Evolutionary conservation across 163 green algal species (phyloP).

Genomic region (Coccomyxa subellipsoidea): DNA sequence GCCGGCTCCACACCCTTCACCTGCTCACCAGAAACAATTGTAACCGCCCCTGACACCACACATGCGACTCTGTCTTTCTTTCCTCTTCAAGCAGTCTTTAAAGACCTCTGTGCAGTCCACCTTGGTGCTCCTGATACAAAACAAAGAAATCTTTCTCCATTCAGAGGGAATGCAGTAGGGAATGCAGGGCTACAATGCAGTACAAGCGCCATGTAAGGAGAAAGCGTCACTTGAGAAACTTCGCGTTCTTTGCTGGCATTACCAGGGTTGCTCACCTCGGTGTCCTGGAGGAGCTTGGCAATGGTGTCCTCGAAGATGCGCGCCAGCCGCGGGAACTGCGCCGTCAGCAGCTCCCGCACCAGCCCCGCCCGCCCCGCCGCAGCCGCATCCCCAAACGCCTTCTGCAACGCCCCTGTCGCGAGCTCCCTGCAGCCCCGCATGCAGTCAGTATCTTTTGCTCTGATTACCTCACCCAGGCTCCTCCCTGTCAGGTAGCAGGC

Average conservation of each 20-base stretch:
- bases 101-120: too few relatives aligned
- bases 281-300: conserved; percentile 63
- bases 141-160: too few relatives aligned
- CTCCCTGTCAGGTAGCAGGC: too few relatives aligned
- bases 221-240: background rate
- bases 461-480: too few relatives aligned
- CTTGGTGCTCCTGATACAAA: too few relatives aligned
- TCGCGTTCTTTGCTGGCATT: background rate
- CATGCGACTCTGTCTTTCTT: background rate
- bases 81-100: too few relatives aligned
- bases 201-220: too few relatives aligned
- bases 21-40: too few relatives aligned
- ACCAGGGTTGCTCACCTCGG: conserved; percentile 31
- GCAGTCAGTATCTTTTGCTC: background rate
- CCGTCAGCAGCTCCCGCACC: conserved; percentile 70
- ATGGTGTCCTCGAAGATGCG: conserved; percentile 66
- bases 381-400: conserved; percentile 52
- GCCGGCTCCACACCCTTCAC: conserved; percentile 59
- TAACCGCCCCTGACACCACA: background rate
- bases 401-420: conserved; percentile 19
- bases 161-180: too few relatives aligned
- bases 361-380: conserved; percentile 66
- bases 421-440: conserved; percentile 22
- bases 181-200: too few relatives aligned
- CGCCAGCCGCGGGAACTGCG: conserved; percentile 70